Evolutionary conservation across 169 alveolate species (phyloP).

Genomic region (Plasmodium billcollinsi): DNA sequence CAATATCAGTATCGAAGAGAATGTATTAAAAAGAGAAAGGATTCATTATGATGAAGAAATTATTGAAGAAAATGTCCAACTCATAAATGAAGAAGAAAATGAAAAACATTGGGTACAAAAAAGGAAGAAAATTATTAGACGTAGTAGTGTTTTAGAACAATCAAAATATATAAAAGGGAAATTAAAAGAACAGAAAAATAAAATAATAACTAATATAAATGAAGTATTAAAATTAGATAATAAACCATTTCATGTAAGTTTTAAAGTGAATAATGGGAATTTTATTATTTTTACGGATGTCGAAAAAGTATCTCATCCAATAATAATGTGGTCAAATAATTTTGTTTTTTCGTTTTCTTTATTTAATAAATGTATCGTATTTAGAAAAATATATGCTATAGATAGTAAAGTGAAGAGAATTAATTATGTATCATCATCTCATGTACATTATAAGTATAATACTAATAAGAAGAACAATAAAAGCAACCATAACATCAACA

Average conservation of each 20-base stretch:
- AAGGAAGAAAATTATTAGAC: neutral
- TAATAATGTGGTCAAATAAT: conserved; percentile 74
- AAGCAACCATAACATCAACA: neutral
- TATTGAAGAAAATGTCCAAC: neutral
- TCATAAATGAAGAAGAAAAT: neutral
- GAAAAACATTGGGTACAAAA: neutral
- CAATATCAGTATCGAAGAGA: neutral
- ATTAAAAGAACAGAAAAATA: conserved; percentile 35
- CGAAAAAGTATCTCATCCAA: conserved; percentile 66
- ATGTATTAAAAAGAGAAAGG: neutral
- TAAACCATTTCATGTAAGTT: conserved; percentile 67
- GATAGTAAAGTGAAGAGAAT: conserved; percentile 75
- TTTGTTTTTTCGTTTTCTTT: conserved; percentile 67
- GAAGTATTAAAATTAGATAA: conserved; percentile 66
- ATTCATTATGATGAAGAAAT: neutral
- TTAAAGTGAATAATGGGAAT: conserved; percentile 74
- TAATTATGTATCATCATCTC: conserved; percentile 29
- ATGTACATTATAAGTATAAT: too few species aligned
- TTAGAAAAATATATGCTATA: conserved; percentile 71
- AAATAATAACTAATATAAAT: conserved; percentile 56
- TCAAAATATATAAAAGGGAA: conserved; percentile 29
- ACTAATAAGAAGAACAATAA: too few species aligned
- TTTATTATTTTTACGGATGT: conserved; percentile 66
- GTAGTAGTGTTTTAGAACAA: conserved; percentile 1
- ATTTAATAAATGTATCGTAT: conserved; percentile 53